These are phyloP conservation scores for Thraustochytrium sp. DNA, from an alignment of 352 stramenopile species.

Conservation along the genomic window DNA sequence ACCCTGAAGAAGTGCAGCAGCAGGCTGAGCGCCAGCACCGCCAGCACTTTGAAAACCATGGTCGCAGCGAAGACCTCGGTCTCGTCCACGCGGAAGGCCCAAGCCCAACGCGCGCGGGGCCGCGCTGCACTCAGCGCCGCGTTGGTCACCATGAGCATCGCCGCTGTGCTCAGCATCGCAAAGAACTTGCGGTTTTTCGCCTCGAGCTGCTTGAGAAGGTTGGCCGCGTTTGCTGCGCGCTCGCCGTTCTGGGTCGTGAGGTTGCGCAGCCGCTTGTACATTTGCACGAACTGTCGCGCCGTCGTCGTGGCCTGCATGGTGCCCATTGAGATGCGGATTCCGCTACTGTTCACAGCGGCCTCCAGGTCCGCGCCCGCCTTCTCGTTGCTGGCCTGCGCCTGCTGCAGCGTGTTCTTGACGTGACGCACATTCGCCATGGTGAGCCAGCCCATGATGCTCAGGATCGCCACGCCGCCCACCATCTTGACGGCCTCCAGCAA, in stretches of 20 bases:
- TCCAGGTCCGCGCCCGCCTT: too few species aligned
- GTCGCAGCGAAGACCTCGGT: background rate
- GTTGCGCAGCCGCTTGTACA: background rate
- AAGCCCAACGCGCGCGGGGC: background rate
- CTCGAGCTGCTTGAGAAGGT: background rate
- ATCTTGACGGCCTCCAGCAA: slow-evolving; percentile 8
- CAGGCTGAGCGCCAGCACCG: background rate
- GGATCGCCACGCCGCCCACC: background rate
- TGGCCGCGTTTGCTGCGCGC: background rate
- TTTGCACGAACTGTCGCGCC: background rate
- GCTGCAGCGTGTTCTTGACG: background rate
- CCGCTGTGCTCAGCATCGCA: background rate
- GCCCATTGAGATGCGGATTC: background rate
- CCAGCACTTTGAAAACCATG: background rate
- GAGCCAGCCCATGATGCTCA: background rate
- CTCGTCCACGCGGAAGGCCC: background rate
- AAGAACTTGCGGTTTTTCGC: slow-evolving; percentile 29
- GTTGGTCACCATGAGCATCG: background rate
- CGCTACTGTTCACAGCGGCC: too few species aligned
- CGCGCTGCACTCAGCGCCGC: background rate
- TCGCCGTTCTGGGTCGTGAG: background rate
- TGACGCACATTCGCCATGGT: background rate
- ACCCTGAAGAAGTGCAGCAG: slow-evolving; percentile 31
- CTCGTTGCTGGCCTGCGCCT: too few species aligned
- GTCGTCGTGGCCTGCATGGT: background rate